phyloP scores from a whole-genome alignment of 78 protist genomes.

The Dictyostelium firmibasis region DNA sequence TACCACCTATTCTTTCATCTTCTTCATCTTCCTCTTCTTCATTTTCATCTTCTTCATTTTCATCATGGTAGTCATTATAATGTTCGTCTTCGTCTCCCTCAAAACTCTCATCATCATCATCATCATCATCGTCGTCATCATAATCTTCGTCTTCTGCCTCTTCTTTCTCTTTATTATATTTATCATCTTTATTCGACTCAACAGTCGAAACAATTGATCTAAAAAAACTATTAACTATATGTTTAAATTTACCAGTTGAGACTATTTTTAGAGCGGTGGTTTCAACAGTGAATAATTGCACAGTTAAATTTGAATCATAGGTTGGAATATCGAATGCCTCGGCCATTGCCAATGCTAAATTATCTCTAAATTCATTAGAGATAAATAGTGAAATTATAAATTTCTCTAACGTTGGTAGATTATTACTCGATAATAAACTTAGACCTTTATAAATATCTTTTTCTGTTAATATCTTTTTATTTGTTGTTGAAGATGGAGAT shows the following conservation, averaged over 20 bases:
- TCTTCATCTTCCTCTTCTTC: not conserved
- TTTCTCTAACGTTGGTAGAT: not conserved
- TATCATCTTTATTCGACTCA: not conserved
- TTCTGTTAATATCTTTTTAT: not conserved
- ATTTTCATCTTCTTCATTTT: not conserved
- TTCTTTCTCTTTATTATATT: not conserved
- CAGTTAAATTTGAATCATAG: not conserved
- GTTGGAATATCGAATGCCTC: not conserved
- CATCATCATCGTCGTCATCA: not conserved
- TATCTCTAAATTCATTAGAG: slow-evolving; percentile 17
- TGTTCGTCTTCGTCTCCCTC: not conserved
- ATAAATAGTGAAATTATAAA: slow-evolving; percentile 7
- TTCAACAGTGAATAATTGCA: slow-evolving; percentile 27
- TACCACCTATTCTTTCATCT: not conserved
- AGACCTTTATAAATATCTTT: not conserved
- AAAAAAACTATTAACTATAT: not conserved
- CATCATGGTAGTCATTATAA: not conserved
- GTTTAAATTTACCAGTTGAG: not conserved
- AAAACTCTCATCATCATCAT: not conserved
- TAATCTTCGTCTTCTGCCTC: not conserved
- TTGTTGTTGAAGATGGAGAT: not conserved
- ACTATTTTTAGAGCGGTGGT: slow-evolving; percentile 24
- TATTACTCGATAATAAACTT: not conserved
- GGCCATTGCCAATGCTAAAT: not conserved
- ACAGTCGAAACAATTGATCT: not conserved